Percentiles rank a stretch among this genome's conserved stretches.
These are phyloP conservation scores for Schoenoplectus triqueter DNA, from an alignment of 202 grass and related monocot species.

Conservation along the genomic window DNA sequence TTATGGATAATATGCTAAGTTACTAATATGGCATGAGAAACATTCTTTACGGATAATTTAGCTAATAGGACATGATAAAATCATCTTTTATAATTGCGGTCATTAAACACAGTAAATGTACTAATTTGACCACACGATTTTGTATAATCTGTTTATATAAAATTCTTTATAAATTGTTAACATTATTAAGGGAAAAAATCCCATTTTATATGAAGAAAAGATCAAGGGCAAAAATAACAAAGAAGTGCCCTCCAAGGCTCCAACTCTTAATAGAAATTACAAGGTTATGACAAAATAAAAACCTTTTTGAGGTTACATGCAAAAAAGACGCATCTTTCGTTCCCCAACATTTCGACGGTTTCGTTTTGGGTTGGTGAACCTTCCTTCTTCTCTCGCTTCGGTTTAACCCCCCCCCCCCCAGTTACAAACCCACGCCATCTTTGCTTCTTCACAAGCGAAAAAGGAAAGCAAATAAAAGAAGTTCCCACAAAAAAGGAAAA, in stretches of 20 bases:
- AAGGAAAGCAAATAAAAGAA: background rate
- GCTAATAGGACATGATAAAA: background rate
- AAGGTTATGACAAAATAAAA: background rate
- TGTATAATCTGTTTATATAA: too few species aligned
- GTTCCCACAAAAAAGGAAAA: background rate
- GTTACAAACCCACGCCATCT: constrained; percentile 31
- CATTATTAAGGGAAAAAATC: background rate
- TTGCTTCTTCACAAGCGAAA: constrained; percentile 27
- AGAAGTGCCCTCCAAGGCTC: background rate
- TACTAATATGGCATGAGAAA: too few species aligned
- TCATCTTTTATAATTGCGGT: background rate
- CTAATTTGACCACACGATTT: too few species aligned
- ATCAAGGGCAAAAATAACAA: background rate
- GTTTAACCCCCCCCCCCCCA: background rate
- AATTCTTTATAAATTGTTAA: too few species aligned
- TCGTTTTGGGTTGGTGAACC: background rate
- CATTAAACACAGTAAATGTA: too few species aligned
- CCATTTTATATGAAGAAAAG: background rate
- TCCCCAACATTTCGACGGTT: background rate
- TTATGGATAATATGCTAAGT: too few species aligned
- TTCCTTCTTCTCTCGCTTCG: background rate
- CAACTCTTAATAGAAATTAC: background rate
- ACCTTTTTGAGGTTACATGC: background rate
- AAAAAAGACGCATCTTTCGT: background rate
- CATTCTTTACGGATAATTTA: too few species aligned